Evolutionary conservation across 805 yeast genomes (phyloP).

Genomic region (Candida verbasci): DNA sequence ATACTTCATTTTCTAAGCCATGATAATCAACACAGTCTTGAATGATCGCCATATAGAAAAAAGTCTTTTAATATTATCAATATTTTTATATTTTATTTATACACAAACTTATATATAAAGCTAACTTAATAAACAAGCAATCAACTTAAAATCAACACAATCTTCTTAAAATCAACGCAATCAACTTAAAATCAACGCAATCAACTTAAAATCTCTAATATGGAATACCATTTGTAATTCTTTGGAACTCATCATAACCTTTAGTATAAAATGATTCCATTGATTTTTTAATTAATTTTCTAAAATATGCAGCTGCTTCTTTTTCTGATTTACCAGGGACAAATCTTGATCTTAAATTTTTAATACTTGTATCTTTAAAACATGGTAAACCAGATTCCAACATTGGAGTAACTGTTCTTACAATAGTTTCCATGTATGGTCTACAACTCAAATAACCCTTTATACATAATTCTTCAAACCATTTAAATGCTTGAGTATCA

Average conservation of each 20-base stretch:
- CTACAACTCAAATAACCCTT: slow-evolving; percentile 87
- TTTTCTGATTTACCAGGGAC: slow-evolving; percentile 75
- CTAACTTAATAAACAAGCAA: too few species aligned
- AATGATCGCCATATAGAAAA: too few species aligned
- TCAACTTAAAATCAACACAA: too few species aligned
- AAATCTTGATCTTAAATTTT: slow-evolving; percentile 71
- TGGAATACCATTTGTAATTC: slow-evolving; percentile 95
- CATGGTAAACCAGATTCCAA: slow-evolving; percentile 93
- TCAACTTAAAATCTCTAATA: too few species aligned
- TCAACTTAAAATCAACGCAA: too few species aligned
- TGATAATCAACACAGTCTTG: too few species aligned
- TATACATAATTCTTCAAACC: slow-evolving; percentile 95
- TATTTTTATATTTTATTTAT: too few species aligned
- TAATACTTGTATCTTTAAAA: slow-evolving; percentile 84
- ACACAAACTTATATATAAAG: too few species aligned
- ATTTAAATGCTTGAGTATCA: slow-evolving; percentile 77
- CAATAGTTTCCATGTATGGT: slow-evolving; percentile 80
- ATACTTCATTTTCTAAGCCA: too few species aligned
- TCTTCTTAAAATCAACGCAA: too few species aligned
- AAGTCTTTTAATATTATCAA: too few species aligned
- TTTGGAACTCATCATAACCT: slow-evolving; percentile 97
- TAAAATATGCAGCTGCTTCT: slow-evolving; percentile 79
- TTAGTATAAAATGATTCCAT: slow-evolving; percentile 86
- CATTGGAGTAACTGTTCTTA: slow-evolving; percentile 88
- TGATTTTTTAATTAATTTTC: slow-evolving; percentile 70